Evolutionary conservation across 441 rosid species (phyloP), one percentile per base, ranked within the genome.

Genomic region (Kokia cookei): DNA sequence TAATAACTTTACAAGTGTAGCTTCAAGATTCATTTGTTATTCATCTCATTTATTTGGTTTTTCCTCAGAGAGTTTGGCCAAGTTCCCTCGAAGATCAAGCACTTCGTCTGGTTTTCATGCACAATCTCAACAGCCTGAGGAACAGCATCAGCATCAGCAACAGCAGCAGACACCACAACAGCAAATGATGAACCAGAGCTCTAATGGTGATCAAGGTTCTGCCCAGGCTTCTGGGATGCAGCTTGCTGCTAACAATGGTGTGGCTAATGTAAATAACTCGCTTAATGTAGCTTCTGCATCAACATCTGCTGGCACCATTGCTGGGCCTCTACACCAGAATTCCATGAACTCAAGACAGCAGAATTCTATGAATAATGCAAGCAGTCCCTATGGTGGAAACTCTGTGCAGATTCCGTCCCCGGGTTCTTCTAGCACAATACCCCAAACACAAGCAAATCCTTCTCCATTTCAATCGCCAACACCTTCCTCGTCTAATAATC

Each of bases 341-440:
- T 90, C 99, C 22, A 90, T 93, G 93, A 96, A 90, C 75, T 82
- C 89, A 58, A 89, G 98, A 80, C 96, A 91, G 59, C 98, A 92
- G 72, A 89, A 62, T 75, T 79, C 97, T 47, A 75, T 88, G 74
- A 89, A 86, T 81, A 91, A 88, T 79, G 87, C 87, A 61, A 85
- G 86, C 79, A 86, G 94, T 79, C 97, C 97, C 11, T 93, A 92
- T 72, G 97, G 90, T 68, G 95, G 94, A 65, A 90, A 81, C 75
- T 83, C 91, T 51, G 84, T 84, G 73, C 97, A 92, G 84, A 85
- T 90, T 78, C 83, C 84, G 8, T 92, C 99, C 50, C 98, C 99
- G 15, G 91, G 92, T 79, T 86, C 94, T 47, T 91, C 92, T 4
- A 81, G 86, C 68, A 90, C 90, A 35, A 77, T 84, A 65, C 91